Evolutionary conservation across 2,329 filamentous ascomycete species (phyloP), one percentile per base, ranked within the genome.

Genomic region (Drechslerella dactyloides): DNA sequence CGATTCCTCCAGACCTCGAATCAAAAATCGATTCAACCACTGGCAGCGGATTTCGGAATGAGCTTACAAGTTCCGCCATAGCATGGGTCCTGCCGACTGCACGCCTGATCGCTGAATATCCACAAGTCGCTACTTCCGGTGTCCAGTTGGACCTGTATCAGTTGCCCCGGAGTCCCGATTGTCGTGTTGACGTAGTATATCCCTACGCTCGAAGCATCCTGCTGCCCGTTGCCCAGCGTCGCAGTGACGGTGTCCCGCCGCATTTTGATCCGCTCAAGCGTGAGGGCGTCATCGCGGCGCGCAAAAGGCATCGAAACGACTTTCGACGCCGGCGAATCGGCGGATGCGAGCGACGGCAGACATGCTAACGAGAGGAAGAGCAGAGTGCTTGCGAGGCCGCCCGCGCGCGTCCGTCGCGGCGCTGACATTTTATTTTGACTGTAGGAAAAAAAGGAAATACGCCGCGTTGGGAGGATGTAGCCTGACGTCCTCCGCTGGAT

Each of bases 81-180:
- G 35, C 66, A 70, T 19, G 33, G 46, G 2, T 59, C 48, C 46
- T 70, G 52, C 10, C 24, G 17, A 48, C 4, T 4, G 27, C 66
- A 70, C 6, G 66, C 66, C 53, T 63, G 53, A 2, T 70, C 24
- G 40, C 66, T 70, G 59, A 70, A 70, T 59, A 84, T 82, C 86
- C 85, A 88, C 8, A 88, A 79, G 79, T 88, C 86, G 74, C 85
- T 86, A 75, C 84, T 86, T 33, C 86, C 86, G 6, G 86, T 88
- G 74, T 88, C 86, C 74, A 88, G 81, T 75, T 87, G 84, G 61
- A 87, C 76, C 44, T 83, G 82, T 56, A 88, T 77, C 13, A 75
- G 77, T 75, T 88, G 86, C 42, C 77, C 77, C 0, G 86, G 86
- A 0, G 85, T 87, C 23, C 86, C 86, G 10, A 88, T 76, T 2